A percentile compares a stretch with the other conserved stretches of the same genome.
Conservation (phyloP, 805 yeast genomes). For the Saturnispora serradocipensis region DNA sequence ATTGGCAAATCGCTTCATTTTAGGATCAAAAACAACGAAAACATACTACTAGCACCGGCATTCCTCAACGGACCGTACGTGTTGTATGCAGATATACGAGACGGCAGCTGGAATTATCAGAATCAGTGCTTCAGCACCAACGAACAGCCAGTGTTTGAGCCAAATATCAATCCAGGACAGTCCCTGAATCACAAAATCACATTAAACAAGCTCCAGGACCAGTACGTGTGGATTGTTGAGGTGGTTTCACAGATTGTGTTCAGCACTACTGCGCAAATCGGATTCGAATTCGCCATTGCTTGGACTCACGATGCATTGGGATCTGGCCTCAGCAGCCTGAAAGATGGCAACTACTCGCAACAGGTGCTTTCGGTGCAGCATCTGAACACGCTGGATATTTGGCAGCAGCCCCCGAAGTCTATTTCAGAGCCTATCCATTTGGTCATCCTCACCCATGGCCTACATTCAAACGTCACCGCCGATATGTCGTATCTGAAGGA, state of each 20-base stretch:
- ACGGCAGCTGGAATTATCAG: slow-evolving; percentile 51
- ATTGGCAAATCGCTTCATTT: slow-evolving; percentile 34
- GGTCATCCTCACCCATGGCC: slow-evolving; percentile 83
- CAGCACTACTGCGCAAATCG: slow-evolving; percentile 55
- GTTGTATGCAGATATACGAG: slow-evolving; percentile 72
- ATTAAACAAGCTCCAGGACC: slow-evolving; percentile 49
- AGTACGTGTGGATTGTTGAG: slow-evolving; percentile 72
- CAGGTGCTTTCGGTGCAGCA: slow-evolving; percentile 35
- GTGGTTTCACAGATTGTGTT: slow-evolving; percentile 74
- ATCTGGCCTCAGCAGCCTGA: slow-evolving; percentile 21
- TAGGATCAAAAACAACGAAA: slow-evolving; percentile 62
- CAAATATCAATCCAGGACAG: slow-evolving; percentile 64
- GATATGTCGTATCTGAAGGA: slow-evolving; percentile 88
- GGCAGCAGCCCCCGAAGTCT: slow-evolving; percentile 60
- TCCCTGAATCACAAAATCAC: slow-evolving; percentile 50
- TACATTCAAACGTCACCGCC: slow-evolving; percentile 82
- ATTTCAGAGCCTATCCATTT: slow-evolving; percentile 58
- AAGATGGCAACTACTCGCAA: slow-evolving; percentile 12
- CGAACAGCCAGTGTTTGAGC: slow-evolving; percentile 68
- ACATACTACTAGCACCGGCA: slow-evolving; percentile 68
- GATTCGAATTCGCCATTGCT: slow-evolving; percentile 54
- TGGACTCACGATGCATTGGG: slow-evolving; percentile 32
- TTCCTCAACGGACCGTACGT: slow-evolving; percentile 85
- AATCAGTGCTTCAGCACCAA: slow-evolving; percentile 54
- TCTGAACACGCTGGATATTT: slow-evolving; percentile 56